A percentile compares a stretch with the other conserved stretches of the same genome.
phyloP scores from a whole-genome alignment of 73 alveolate genomes.

The Paramecium pentaurelia region DNA sequence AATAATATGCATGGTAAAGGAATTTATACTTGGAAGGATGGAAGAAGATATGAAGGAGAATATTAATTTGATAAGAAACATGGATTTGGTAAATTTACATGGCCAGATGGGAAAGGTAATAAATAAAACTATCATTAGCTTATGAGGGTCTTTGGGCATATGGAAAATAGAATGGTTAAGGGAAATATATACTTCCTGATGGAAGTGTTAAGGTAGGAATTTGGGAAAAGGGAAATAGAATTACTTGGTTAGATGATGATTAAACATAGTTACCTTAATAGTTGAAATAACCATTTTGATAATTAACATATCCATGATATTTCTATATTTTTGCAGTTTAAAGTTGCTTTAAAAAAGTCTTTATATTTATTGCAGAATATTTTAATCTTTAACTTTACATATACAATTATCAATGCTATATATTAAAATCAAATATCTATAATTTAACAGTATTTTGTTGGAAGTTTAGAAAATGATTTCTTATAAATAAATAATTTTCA shows the following conservation, averaged over 20 bases:
- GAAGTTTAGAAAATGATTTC: no score
- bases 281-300: neutral
- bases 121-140: neutral
- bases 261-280: neutral
- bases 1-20: constrained; percentile 88
- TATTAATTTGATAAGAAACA: constrained; percentile 49
- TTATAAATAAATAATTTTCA: no score
- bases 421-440: no score
- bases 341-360: neutral
- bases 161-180: neutral
- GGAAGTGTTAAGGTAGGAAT: constrained; percentile 62
- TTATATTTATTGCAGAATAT: no score
- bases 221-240: constrained; percentile 56
- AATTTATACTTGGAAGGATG: constrained; percentile 78
- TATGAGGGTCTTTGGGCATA: constrained; percentile 26
- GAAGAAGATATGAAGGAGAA: constrained; percentile 74
- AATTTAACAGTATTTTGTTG: no score
- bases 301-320: neutral
- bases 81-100: constrained; percentile 53
- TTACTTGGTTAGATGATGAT: constrained; percentile 58
- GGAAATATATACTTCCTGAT: neutral
- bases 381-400: neutral
- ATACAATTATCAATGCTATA: no score
- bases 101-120: constrained; percentile 56
- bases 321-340: neutral